Base-by-base conservation (phyloP, 1,139 yeast genomes). In the Schwanniomyces etchellsii region DNA sequence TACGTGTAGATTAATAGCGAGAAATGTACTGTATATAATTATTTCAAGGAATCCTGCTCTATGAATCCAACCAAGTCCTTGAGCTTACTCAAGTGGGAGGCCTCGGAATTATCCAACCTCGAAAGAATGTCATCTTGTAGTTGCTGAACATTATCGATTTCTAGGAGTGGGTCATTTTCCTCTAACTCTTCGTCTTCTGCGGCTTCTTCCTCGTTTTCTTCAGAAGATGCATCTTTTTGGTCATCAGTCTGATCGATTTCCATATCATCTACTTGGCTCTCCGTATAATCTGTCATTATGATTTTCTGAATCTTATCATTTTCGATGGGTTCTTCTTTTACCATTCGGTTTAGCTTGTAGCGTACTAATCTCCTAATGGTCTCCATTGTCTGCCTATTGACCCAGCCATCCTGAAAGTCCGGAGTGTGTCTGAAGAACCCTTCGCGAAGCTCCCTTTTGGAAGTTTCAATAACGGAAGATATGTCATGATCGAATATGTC, bases 381-480 rank as follows among this genome's bases (percentile, higher is more conserved):
- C 24, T 73, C 70, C 50, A 86, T 65, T 7, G 79, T 77, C 29
- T 74, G 69, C 37, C 67, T 70, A 34, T 69, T 71, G 35, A 77
- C 70, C 97, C 97, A 91, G 0, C 97, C 97, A 33, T 80, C 71
- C 37, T 60, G 70, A 28, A 59, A 52, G 38, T 66, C 72, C 14
- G 64, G 55, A 9, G 42, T 30, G 47, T 40, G 73, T 44, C 64
- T 63, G 61, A 51, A 74, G 60, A 49, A 75, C 60, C 28, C 56
- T 45, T 12, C 56, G 47, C 44, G 70, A 61, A 36, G 67, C 36
- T 29, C 52, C 45, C 5, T 60, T 27, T 40, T 45, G 14, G 55
- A 51, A 2, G 60, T 54, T 3, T 60, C 53, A 12, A 83, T 53
- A 3, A 83, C 53, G 5, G 63, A 62, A 4, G 56, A 51, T 7